These are phyloP conservation scores for Rhododendron molle DNA, from an alignment of 148 eudicot species.

Conservation along the genomic window DNA sequence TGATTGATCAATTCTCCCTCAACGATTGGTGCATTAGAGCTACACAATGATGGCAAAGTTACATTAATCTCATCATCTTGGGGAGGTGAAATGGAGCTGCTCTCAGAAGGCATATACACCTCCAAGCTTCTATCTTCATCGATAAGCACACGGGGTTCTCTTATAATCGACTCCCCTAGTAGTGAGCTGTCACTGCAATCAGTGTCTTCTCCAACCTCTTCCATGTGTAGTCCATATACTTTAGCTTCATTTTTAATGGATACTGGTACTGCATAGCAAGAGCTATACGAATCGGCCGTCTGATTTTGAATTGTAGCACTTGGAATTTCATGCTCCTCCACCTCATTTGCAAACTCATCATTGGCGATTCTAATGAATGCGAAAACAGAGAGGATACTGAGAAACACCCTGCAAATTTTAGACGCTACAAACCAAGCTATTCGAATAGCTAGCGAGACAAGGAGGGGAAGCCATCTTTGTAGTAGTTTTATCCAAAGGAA, in stretches of 20 bases:
- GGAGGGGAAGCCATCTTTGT: slow-evolving; percentile 7
- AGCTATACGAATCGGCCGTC: not conserved
- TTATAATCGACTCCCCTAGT: not conserved
- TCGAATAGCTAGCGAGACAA: slow-evolving; percentile 1
- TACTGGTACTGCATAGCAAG: not conserved
- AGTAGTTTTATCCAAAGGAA: slow-evolving; percentile 24
- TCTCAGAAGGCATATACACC: not conserved
- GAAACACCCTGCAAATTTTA: slow-evolving; percentile 1
- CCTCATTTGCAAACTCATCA: not conserved
- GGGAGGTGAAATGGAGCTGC: slow-evolving; percentile 1
- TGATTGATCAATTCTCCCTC: not conserved
- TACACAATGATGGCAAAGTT: not conserved
- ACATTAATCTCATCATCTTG: not conserved
- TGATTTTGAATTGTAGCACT: not conserved
- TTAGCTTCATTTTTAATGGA: not conserved
- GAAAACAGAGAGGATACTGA: not conserved
- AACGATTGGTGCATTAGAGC: not conserved
- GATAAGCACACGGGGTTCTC: not conserved
- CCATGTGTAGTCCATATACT: not conserved
- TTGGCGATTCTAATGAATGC: not conserved
- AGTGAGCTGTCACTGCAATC: not conserved
- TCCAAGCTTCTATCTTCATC: not conserved
- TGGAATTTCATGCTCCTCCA: not conserved
- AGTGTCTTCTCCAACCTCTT: not conserved
- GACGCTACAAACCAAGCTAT: not conserved